Evolutionary conservation across 2,329 filamentous ascomycete genomes (phyloP).

Genomic region (Clonostachys solani): DNA sequence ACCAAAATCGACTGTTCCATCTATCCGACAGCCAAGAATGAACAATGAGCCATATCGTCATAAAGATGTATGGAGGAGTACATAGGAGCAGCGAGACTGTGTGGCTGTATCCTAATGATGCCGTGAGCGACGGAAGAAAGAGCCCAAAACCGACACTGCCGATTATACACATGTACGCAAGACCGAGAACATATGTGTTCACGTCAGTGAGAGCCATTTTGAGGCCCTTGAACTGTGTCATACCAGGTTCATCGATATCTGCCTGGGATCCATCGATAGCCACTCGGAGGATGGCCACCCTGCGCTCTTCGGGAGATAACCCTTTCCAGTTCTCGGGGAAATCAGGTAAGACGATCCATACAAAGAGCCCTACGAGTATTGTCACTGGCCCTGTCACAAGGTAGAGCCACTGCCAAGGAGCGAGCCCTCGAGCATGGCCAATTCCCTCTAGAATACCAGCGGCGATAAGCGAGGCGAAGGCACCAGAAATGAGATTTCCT

Average conservation of each 20-base stretch:
- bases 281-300: conserved; percentile 27
- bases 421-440: conserved; percentile 46
- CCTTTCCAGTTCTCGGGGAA: conserved; percentile 51
- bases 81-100: conserved; percentile 50
- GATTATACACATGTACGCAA: conserved; percentile 23
- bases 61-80: conserved; percentile 54
- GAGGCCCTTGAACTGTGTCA: conserved; percentile 46
- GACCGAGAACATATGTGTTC: conserved; percentile 61
- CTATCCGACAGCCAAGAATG: conserved; percentile 50
- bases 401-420: conserved; percentile 59
- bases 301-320: conserved; percentile 42
- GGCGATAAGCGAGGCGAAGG: conserved; percentile 55
- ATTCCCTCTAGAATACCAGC: conserved; percentile 54
- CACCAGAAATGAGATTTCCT: neutral
- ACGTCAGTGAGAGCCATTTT: conserved; percentile 54
- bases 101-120: conserved; percentile 46
- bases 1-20: conserved; percentile 6
- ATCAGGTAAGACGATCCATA: conserved; percentile 47
- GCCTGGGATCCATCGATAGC: conserved; percentile 53
- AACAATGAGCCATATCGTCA: conserved; percentile 50
- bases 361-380: conserved; percentile 41
- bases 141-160: conserved; percentile 6
- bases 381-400: conserved; percentile 30
- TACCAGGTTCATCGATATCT: conserved; percentile 46
- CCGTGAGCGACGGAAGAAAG: conserved; percentile 33